Evolutionary conservation across 2,329 filamentous ascomycete genomes (phyloP).

Genomic region (Stachybotrys elegans): DNA sequence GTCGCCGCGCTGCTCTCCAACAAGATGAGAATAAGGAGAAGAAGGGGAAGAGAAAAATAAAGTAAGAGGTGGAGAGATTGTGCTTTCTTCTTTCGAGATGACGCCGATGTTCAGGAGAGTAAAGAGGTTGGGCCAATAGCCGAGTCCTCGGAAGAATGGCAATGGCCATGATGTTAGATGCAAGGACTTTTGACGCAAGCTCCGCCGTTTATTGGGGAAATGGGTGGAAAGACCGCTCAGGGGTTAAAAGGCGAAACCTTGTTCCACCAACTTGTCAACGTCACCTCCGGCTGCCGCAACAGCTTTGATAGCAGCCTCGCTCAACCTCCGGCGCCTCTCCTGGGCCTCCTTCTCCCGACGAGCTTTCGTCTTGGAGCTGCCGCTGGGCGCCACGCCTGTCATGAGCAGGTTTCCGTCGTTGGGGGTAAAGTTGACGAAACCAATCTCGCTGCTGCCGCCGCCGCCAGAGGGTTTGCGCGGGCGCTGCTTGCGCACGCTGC

Average conservation of each 20-base stretch:
- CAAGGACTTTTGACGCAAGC: no score
- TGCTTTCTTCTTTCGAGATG: no score
- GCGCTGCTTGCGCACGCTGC: constrained; percentile 33
- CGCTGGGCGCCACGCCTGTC: constrained; percentile 85
- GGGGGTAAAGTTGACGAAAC: constrained; percentile 89
- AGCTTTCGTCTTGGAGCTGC: constrained; percentile 92
- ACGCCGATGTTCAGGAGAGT: no score
- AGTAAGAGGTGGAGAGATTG: no score
- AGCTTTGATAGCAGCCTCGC: constrained; percentile 63
- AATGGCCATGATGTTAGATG: no score
- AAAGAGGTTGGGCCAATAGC: constrained; percentile 7
- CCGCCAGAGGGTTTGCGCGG: constrained; percentile 29
- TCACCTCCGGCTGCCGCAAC: constrained; percentile 69
- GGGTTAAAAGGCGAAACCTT: constrained; percentile 43
- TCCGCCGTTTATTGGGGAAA: no score
- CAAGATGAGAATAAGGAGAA: neutral
- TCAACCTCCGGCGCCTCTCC: constrained; percentile 66
- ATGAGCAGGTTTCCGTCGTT: constrained; percentile 74
- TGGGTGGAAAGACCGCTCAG: no score
- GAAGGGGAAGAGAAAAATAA: neutral
- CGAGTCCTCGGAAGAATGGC: no score
- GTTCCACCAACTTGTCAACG: constrained; percentile 45
- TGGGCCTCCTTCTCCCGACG: constrained; percentile 80
- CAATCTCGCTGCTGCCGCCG: constrained; percentile 30
- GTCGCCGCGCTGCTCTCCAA: neutral